Evolutionary conservation across 495 filamentous ascomycete genomes (phyloP).

Genomic region (Lindgomyces ingoldianus): DNA sequence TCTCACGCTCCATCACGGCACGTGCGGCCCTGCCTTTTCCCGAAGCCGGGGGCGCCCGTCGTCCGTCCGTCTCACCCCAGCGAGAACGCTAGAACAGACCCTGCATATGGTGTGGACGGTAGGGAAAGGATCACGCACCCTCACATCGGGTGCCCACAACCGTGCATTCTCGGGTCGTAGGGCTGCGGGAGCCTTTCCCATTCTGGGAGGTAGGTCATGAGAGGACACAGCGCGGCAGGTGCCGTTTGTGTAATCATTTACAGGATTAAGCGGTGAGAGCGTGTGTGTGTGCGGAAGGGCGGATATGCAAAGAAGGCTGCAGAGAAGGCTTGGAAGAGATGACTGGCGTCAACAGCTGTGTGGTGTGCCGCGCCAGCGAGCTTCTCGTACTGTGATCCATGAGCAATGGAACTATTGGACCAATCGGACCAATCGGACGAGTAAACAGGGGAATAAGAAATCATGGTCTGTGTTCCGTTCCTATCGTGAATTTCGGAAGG

Average conservation of each 20-base stretch:
- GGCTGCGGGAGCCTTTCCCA: neutral
- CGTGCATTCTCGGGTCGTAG: neutral
- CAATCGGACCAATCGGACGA: neutral
- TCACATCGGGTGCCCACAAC: neutral
- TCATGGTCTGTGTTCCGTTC: neutral
- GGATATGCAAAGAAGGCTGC: too few species aligned
- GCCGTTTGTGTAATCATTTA: too few species aligned
- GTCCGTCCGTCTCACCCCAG: neutral
- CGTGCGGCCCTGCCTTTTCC: neutral
- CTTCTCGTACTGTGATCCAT: neutral
- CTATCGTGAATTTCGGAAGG: neutral
- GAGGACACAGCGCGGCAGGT: too few species aligned
- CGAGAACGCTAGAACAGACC: neutral
- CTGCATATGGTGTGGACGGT: too few species aligned
- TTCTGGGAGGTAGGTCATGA: too few species aligned
- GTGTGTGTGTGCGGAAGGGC: too few species aligned
- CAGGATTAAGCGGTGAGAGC: too few species aligned
- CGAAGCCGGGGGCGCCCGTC: neutral
- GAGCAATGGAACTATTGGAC: too few species aligned
- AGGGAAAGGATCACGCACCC: too few species aligned
- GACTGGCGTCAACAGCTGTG: too few species aligned
- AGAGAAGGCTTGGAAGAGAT: too few species aligned
- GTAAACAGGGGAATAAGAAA: neutral
- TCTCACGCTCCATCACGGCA: neutral
- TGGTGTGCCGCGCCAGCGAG: too few species aligned